Conservation (phyloP, 2,329 filamentous ascomycete genomes). For the Claviceps digitariae region DNA sequence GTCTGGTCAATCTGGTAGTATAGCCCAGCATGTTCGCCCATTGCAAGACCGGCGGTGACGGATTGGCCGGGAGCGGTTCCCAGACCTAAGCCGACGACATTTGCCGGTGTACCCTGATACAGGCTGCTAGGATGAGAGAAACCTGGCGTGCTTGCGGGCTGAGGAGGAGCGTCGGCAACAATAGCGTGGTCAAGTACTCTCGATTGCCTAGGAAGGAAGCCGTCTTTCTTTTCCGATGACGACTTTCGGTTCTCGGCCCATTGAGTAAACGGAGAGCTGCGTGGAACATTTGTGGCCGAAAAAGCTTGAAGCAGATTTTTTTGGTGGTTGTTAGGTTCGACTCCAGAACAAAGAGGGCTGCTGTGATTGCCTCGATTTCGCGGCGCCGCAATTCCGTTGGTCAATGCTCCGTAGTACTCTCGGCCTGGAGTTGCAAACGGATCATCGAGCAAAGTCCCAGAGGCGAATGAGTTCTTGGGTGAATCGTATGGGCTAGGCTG, state of each 20-base stretch:
- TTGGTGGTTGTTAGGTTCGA: slow-evolving; percentile 18
- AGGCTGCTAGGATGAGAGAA: slow-evolving; percentile 39
- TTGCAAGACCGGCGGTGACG: slow-evolving; percentile 6
- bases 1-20: slow-evolving; percentile 20
- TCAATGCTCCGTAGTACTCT: slow-evolving; percentile 3
- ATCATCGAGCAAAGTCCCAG: slow-evolving; percentile 14
- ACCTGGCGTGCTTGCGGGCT: slow-evolving; percentile 17
- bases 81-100: slow-evolving; percentile 8
- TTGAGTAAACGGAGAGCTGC: slow-evolving; percentile 18
- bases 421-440: slow-evolving; percentile 18
- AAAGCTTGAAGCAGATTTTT: slow-evolving; percentile 24
- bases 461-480: slow-evolving; percentile 8
- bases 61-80: slow-evolving; percentile 7
- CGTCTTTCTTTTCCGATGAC: slow-evolving; percentile 9
- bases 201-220: slow-evolving; percentile 10
- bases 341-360: slow-evolving; percentile 1
- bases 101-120: slow-evolving; percentile 32
- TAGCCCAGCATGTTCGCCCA: slow-evolving; percentile 7
- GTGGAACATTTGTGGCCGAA: slow-evolving; percentile 12
- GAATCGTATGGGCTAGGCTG: slow-evolving; percentile 14
- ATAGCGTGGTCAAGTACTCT: slow-evolving; percentile 5
- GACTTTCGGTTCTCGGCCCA: slow-evolving; percentile 14
- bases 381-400: neutral
- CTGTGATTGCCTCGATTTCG: slow-evolving; percentile 2
- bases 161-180: neutral